Conservation (phyloP, 2,329 filamentous ascomycete genomes). For the Fusarium hainanense region DNA sequence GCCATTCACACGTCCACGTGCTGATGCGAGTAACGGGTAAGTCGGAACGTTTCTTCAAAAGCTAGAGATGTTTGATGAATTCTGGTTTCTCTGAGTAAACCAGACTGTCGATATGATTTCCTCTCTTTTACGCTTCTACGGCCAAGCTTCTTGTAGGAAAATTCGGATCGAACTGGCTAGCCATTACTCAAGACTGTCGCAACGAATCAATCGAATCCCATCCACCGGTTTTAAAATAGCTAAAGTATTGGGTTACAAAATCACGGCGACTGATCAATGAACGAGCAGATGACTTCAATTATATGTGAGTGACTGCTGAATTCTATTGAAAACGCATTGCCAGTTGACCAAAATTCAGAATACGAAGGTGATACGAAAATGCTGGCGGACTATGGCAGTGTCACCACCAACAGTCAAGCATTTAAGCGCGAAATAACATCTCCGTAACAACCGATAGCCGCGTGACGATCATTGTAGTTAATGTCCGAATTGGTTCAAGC, state of each 20-base stretch:
- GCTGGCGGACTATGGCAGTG: background rate
- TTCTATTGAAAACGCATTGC: background rate
- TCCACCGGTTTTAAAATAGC: background rate
- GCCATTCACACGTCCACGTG: background rate
- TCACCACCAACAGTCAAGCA: background rate
- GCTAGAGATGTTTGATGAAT: background rate
- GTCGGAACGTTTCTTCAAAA: fast-evolving
- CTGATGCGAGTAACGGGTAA: background rate
- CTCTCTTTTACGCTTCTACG: background rate
- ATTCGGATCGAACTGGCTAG: background rate
- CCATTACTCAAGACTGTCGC: background rate
- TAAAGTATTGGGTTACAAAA: background rate
- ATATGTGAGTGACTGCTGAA: background rate
- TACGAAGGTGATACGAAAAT: background rate
- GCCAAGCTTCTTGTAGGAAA: fast-evolving
- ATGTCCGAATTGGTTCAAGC: background rate
- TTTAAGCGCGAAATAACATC: background rate
- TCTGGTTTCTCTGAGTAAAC: background rate
- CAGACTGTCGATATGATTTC: background rate
- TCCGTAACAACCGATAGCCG: background rate
- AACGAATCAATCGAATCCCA: background rate
- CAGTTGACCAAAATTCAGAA: background rate
- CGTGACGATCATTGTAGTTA: background rate
- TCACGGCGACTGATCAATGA: background rate
- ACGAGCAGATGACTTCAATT: background rate